Percentiles rank a stretch among this genome's conserved stretches.
phyloP scores from a whole-genome alignment of 2,329 filamentous ascomycete species.

The Didymella segeticola region DNA sequence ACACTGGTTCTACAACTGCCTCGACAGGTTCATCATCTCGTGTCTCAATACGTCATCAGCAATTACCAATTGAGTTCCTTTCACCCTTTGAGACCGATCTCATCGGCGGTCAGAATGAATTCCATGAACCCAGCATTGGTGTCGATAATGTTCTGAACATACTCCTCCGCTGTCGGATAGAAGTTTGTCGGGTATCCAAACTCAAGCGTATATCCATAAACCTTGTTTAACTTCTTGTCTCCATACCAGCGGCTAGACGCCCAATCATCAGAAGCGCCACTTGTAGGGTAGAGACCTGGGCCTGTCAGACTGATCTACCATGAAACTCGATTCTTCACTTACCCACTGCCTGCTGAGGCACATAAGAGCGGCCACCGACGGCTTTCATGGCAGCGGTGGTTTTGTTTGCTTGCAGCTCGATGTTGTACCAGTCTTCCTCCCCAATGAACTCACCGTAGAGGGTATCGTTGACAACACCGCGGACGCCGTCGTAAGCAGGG shows the following conservation, averaged over 20 bases:
- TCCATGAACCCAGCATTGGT: slow-evolving; percentile 54
- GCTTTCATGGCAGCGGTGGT: slow-evolving; percentile 46
- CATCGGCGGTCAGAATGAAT: slow-evolving; percentile 45
- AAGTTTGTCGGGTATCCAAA: slow-evolving; percentile 52
- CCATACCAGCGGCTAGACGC: slow-evolving; percentile 47
- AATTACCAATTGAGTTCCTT: no score
- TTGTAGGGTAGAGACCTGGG: slow-evolving; percentile 42
- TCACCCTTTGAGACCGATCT: slow-evolving; percentile 41
- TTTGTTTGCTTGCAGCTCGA: slow-evolving; percentile 39
- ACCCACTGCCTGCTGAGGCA: slow-evolving; percentile 44
- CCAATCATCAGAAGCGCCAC: slow-evolving; percentile 49
- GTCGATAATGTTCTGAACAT: slow-evolving; percentile 51
- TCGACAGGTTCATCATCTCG: not conserved
- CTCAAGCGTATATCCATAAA: slow-evolving; percentile 52
- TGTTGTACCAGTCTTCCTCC: slow-evolving; percentile 43
- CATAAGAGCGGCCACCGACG: slow-evolving; percentile 44
- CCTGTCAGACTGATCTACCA: not conserved
- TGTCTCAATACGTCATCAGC: not conserved
- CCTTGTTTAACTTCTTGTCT: slow-evolving; percentile 47
- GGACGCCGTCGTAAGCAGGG: slow-evolving; percentile 58
- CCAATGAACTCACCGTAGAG: slow-evolving; percentile 56
- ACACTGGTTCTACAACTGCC: not conserved
- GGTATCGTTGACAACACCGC: slow-evolving; percentile 59
- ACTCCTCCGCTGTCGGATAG: slow-evolving; percentile 51
- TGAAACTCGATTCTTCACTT: not conserved